Percentiles rank a stretch among this genome's conserved stretches.
Evolutionary conservation across 805 yeast species (phyloP).

Genomic region (Candida odintsovae): DNA sequence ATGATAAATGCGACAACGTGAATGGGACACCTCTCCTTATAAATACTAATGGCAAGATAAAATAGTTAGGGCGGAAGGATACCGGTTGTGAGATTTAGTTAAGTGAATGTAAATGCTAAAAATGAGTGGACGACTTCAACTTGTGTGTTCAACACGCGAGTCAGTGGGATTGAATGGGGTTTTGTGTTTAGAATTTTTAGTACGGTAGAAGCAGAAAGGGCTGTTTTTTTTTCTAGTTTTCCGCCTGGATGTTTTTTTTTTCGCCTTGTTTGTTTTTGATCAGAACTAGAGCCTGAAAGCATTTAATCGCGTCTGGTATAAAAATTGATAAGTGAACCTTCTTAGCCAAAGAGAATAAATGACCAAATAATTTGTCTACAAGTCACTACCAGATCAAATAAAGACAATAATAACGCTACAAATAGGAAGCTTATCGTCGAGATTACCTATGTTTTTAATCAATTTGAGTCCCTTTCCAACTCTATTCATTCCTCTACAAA

Average conservation of each 20-base stretch:
- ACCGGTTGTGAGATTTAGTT: no score
- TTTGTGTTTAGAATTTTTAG: no score
- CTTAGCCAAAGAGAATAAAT: no score
- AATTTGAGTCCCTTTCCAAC: no score
- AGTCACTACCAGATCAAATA: no score
- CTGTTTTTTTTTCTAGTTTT: not conserved
- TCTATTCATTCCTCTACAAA: no score
- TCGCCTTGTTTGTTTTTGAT: not conserved
- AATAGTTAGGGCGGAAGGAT: not conserved
- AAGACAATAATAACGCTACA: no score
- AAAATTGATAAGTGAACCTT: no score
- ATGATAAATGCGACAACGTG: not conserved
- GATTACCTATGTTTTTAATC: no score
- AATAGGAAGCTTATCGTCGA: no score
- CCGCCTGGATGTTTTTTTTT: not conserved
- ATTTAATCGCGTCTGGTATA: not conserved
- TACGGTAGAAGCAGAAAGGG: no score
- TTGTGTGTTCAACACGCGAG: not conserved
- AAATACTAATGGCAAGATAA: not conserved
- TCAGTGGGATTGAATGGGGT: not conserved
- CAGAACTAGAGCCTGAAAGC: not conserved
- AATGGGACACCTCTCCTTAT: not conserved
- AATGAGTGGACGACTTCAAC: not conserved
- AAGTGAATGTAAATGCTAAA: not conserved
- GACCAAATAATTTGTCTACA: no score